These are phyloP conservation scores for Russula brevipes DNA, from an alignment of 768 basidiomycete genomes.

Conservation along the genomic window DNA sequence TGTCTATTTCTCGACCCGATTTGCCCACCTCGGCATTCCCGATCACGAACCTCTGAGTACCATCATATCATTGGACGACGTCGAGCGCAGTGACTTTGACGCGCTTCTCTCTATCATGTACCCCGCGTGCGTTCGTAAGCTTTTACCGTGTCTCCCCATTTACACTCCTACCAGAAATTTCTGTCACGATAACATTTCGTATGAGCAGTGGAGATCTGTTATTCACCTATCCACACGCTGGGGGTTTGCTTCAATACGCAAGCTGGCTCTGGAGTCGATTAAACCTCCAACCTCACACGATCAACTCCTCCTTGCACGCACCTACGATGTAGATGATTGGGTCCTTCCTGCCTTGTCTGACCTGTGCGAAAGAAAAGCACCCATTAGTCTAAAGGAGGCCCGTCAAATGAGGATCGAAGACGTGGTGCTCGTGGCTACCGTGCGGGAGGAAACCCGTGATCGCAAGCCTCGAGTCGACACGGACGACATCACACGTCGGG, in stretches of 20 bases:
- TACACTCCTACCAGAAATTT: neutral
- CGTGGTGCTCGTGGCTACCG: neutral
- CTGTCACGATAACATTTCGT: slow-evolving; percentile 4
- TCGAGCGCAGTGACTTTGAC: neutral
- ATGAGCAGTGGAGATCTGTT: slow-evolving; percentile 28
- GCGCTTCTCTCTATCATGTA: slow-evolving; percentile 4
- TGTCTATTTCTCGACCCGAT: neutral
- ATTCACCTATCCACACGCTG: slow-evolving; percentile 29
- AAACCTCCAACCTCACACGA: neutral
- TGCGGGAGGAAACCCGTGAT: neutral
- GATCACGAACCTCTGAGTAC: neutral
- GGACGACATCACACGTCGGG: neutral
- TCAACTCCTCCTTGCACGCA: slow-evolving; percentile 6
- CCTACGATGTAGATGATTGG: neutral
- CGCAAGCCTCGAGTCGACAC: neutral
- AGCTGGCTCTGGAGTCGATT: slow-evolving; percentile 2
- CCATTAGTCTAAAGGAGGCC: neutral
- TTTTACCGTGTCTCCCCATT: neutral
- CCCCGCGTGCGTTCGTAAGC: neutral
- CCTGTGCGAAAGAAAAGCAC: neutral
- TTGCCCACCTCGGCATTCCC: neutral
- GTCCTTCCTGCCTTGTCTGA: neutral
- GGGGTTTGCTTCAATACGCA: slow-evolving; percentile 27
- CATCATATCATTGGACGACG: neutral
- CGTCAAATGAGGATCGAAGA: neutral